phyloP scores from a whole-genome alignment of 805 yeast genomes.

The Ogataea methylovora region DNA sequence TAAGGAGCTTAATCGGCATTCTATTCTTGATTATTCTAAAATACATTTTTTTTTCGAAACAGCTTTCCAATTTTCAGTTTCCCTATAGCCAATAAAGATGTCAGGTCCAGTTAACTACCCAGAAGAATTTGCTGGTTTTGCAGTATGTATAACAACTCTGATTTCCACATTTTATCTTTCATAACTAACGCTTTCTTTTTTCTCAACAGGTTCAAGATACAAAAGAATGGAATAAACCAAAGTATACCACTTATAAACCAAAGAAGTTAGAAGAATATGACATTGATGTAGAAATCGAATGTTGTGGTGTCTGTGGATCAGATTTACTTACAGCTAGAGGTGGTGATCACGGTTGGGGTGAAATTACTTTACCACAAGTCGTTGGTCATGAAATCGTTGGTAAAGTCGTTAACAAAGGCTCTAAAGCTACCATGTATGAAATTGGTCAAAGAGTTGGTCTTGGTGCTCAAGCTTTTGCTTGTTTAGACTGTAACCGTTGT shows the following conservation, averaged over 20 bases:
- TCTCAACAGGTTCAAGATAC: slow-evolving; percentile 26
- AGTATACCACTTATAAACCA: slow-evolving; percentile 40
- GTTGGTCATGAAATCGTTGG: slow-evolving; percentile 46
- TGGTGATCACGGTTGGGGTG: slow-evolving; percentile 43
- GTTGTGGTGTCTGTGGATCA: slow-evolving; percentile 65
- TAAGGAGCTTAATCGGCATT: no score
- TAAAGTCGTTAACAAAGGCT: slow-evolving; percentile 30
- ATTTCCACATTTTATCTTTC: background rate
- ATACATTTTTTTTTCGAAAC: no score
- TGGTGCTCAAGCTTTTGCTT: slow-evolving; percentile 35
- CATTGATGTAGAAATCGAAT: slow-evolving; percentile 49
- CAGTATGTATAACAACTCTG: slow-evolving; percentile 31
- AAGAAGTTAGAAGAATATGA: slow-evolving; percentile 38
- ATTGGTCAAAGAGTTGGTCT: slow-evolving; percentile 40
- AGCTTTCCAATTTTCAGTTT: no score
- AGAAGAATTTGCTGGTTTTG: slow-evolving; percentile 55
- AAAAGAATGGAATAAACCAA: slow-evolving; percentile 50
- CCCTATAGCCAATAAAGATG: no score
- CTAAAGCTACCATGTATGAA: slow-evolving; percentile 26
- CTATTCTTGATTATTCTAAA: no score
- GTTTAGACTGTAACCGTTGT: slow-evolving; percentile 30
- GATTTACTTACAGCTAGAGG: slow-evolving; percentile 48
- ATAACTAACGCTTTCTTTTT: background rate
- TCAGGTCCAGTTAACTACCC: slow-evolving; percentile 37
- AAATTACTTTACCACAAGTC: slow-evolving; percentile 30